Evolutionary conservation across 768 basidiomycete species (phyloP).

Genomic region (Suillus bovinus): DNA sequence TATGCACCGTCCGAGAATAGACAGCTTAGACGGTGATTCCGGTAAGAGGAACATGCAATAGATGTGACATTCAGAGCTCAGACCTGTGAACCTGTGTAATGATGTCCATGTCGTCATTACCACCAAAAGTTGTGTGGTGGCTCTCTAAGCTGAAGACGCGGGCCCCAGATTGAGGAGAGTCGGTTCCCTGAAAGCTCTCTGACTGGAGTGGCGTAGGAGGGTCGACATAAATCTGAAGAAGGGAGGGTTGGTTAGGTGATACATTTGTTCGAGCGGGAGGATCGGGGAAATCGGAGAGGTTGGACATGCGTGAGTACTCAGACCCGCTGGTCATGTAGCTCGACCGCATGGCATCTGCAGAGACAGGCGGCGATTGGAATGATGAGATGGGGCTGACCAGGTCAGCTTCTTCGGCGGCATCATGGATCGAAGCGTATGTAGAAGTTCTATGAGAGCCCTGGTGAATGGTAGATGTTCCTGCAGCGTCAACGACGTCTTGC

Average conservation of each 20-base stretch:
- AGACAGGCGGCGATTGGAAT: conserved; percentile 22
- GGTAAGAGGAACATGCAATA: neutral
- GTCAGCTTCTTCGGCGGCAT: conserved; percentile 10
- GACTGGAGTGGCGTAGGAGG: conserved; percentile 6
- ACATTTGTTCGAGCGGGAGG: conserved; percentile 45
- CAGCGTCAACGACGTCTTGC: conserved; percentile 19
- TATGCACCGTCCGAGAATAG: neutral
- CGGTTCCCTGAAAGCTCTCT: neutral
- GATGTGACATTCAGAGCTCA: conserved; percentile 14
- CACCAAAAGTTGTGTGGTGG: conserved; percentile 28
- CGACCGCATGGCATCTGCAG: conserved; percentile 39
- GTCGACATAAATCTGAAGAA: conserved; percentile 48
- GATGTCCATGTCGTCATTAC: conserved; percentile 25
- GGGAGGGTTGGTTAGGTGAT: conserved; percentile 37
- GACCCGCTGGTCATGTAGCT: conserved; percentile 66
- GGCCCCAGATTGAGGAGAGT: conserved; percentile 7
- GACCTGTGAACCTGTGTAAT: conserved; percentile 17
- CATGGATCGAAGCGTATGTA: conserved; percentile 24
- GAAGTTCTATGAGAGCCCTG: conserved; percentile 19
- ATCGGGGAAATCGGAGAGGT: conserved; percentile 69
- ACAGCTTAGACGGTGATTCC: neutral
- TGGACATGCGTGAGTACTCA: conserved; percentile 61
- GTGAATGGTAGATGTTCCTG: conserved; percentile 14
- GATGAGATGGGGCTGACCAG: conserved; percentile 19
- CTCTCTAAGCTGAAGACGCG: conserved; percentile 16